Percentiles rank a stretch among this genome's conserved stretches.
Conservation (phyloP, 2,329 filamentous ascomycete genomes). For the Aspergillus quadrilineatus region DNA sequence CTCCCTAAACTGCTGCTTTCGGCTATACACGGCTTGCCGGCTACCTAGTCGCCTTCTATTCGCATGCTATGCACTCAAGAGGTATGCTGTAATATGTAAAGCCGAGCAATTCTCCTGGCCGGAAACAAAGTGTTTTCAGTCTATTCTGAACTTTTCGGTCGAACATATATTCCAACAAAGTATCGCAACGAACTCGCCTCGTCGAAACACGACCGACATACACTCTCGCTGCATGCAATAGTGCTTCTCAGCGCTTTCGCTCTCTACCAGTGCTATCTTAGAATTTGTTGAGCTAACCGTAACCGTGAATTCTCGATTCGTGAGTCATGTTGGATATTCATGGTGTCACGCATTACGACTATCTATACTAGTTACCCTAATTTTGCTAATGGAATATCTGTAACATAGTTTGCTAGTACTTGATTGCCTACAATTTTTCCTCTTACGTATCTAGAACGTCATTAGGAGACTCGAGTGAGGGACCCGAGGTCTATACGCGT, state of each 20-base stretch:
- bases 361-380: conserved; percentile 10
- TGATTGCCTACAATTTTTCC: neutral
- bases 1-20: conserved; percentile 22
- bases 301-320: neutral
- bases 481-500: too few species aligned
- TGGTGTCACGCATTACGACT: conserved; percentile 7
- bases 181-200: neutral
- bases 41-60: neutral
- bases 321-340: conserved; percentile 5
- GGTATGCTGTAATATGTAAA: neutral
- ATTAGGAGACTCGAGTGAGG: too few species aligned
- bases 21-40: neutral
- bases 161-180: neutral
- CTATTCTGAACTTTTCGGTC: neutral
- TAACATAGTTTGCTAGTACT: conserved; percentile 18
- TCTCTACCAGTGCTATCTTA: conserved; percentile 1
- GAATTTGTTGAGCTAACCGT: neutral
- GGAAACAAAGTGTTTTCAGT: neutral
- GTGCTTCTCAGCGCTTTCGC: neutral
- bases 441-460: neutral
- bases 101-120: neutral
- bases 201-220: neutral
- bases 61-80: neutral
- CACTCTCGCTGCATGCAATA: conserved; percentile 1
- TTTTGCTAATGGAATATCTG: conserved; percentile 13